Evolutionary conservation across 306 rosid species (phyloP).

Genomic region (Adenanthera pavonina): DNA sequence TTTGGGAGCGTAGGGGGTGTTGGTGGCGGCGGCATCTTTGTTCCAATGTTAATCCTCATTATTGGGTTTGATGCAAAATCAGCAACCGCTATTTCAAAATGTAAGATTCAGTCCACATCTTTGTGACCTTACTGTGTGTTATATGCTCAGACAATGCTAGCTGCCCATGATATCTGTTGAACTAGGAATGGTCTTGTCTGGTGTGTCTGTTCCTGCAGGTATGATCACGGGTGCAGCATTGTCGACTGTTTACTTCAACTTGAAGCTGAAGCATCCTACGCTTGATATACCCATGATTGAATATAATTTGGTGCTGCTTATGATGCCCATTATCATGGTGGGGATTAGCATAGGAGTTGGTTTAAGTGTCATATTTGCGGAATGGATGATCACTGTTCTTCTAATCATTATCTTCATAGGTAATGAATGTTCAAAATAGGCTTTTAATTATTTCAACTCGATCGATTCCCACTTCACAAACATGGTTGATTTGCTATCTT

Average conservation of each 20-base stretch:
- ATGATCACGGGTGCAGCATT: conserved; percentile 71
- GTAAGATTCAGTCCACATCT: conserved; percentile 47
- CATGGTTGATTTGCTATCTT: conserved; percentile 14
- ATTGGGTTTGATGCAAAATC: conserved; percentile 92
- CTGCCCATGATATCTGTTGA: not conserved
- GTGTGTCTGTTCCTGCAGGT: conserved; percentile 44
- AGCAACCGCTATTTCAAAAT: conserved; percentile 84
- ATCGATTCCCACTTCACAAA: not conserved
- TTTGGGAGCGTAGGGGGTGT: conserved; percentile 95
- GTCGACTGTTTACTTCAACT: conserved; percentile 65
- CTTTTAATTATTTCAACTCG: not conserved
- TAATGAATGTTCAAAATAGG: conserved; percentile 22
- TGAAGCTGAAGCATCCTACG: conserved; percentile 62
- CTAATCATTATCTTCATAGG: conserved; percentile 63
- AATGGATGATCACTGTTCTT: conserved; percentile 76
- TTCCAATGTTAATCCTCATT: conserved; percentile 80
- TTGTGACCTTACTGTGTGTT: not conserved
- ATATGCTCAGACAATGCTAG: too few species aligned
- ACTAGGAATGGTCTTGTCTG: not conserved
- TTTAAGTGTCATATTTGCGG: conserved; percentile 59
- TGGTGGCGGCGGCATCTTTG: conserved; percentile 96
- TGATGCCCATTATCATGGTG: conserved; percentile 69
- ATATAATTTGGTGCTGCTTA: conserved; percentile 61
- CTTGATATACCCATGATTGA: conserved; percentile 64
- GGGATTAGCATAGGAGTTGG: conserved; percentile 72